Evolutionary conservation across 106 monocot genomes (phyloP).

Genomic region (Dactylorhiza incarnata): DNA sequence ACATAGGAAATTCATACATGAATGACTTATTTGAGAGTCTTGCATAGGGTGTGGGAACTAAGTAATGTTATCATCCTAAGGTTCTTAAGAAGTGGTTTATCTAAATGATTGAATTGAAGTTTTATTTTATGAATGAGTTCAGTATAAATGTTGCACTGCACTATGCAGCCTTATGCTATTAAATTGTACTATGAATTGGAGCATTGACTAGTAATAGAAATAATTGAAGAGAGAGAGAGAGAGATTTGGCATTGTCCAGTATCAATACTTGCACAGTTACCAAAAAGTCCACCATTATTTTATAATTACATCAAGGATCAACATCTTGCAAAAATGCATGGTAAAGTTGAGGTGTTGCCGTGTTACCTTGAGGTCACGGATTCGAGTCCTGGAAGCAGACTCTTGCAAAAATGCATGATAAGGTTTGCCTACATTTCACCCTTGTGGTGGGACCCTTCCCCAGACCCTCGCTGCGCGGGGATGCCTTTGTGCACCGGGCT

Average conservation of each 20-base stretch:
- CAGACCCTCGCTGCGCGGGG: no score
- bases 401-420: no score
- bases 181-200: not conserved
- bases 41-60: not conserved
- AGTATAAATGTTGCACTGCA: not conserved
- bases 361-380: no score
- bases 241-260: not conserved
- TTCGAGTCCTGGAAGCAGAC: no score
- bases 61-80: not conserved
- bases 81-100: not conserved
- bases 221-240: not conserved
- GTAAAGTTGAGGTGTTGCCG: no score
- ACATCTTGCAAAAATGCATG: no score
- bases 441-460: no score
- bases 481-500: no score
- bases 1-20: not conserved
- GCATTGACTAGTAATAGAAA: not conserved
- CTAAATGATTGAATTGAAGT: not conserved
- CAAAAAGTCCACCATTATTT: not conserved
- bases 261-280: not conserved
- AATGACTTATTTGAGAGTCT: not conserved
- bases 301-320: not conserved
- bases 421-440: no score
- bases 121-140: not conserved
- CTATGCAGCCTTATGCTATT: not conserved